phyloP scores from a whole-genome alignment of 208 protist genomes.

The Pavlovales sp. region DNA sequence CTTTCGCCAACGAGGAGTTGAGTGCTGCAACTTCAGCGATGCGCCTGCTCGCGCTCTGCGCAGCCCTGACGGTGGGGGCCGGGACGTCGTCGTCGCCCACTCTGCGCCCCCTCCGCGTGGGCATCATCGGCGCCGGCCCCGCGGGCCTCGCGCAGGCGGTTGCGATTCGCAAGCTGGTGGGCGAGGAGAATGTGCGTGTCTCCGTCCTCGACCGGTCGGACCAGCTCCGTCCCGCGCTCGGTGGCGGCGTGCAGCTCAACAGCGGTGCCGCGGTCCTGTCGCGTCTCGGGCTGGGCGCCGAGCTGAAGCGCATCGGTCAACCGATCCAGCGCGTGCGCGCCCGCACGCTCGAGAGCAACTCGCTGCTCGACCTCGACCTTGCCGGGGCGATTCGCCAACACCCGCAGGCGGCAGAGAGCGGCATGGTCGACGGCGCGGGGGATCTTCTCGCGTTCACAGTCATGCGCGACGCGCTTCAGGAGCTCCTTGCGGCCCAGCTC shows the following conservation, averaged over 20 bases:
- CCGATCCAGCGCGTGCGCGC: not conserved
- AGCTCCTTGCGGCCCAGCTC: not conserved
- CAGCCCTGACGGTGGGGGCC: no score
- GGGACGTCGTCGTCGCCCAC: no score
- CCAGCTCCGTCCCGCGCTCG: not conserved
- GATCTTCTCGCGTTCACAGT: not conserved
- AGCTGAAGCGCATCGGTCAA: not conserved
- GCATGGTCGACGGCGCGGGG: not conserved
- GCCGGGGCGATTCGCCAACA: not conserved
- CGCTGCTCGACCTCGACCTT: not conserved
- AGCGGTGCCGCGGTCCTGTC: not conserved
- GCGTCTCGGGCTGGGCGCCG: not conserved
- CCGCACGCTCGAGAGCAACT: not conserved
- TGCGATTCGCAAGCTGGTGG: not conserved
- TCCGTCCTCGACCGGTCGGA: not conserved
- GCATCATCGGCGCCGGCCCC: not conserved
- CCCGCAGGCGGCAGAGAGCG: not conserved
- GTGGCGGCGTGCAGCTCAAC: not conserved
- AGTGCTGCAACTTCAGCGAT: no score
- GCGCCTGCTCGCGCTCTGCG: no score
- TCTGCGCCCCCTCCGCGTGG: no score
- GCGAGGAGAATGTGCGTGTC: not conserved
- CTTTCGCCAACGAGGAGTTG: no score
- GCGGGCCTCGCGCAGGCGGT: not conserved
- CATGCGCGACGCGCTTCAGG: constrained; percentile 19